Evolutionary conservation across 306 rosid genomes (phyloP).

Genomic region (Medicago ruthenica): DNA sequence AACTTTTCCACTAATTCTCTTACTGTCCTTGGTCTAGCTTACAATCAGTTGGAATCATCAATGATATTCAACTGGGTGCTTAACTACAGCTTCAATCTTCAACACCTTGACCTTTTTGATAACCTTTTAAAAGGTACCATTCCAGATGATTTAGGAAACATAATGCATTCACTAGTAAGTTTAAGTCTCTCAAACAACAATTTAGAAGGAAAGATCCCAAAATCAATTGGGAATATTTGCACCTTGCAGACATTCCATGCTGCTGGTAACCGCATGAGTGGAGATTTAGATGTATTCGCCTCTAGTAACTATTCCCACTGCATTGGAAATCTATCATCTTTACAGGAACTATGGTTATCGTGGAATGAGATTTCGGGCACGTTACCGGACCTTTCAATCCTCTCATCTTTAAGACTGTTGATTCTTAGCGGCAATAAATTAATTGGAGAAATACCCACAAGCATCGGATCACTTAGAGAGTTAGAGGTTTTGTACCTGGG

Average conservation of each 20-base stretch:
- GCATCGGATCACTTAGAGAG: background rate
- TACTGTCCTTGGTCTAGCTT: background rate
- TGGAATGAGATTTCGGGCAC: conserved; percentile 3
- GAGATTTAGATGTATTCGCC: background rate
- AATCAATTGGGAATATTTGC: conserved; percentile 32
- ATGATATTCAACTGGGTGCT: too few species aligned
- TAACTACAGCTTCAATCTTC: conserved; percentile 19
- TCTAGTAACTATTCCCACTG: conserved; percentile 10
- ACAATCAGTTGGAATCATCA: background rate
- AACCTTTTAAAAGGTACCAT: background rate
- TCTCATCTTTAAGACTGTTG: background rate
- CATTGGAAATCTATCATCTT: conserved; percentile 4
- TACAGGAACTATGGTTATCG: background rate
- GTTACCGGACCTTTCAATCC: conserved; percentile 4
- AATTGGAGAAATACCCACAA: background rate
- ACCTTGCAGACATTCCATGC: background rate
- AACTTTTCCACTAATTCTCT: conserved; percentile 25
- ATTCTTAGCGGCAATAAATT: background rate
- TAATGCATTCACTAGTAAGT: background rate
- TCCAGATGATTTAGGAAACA: conserved; percentile 25
- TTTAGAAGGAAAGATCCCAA: conserved; percentile 19
- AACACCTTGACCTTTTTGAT: accelerated
- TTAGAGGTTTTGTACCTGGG: accelerated
- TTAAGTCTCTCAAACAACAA: accelerated
- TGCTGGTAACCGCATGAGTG: background rate